A percentile compares a stretch with the other conserved stretches of the same genome.
phyloP scores from a whole-genome alignment of 2,329 filamentous ascomycete species.

The Aspergillus aculeatinus region DNA sequence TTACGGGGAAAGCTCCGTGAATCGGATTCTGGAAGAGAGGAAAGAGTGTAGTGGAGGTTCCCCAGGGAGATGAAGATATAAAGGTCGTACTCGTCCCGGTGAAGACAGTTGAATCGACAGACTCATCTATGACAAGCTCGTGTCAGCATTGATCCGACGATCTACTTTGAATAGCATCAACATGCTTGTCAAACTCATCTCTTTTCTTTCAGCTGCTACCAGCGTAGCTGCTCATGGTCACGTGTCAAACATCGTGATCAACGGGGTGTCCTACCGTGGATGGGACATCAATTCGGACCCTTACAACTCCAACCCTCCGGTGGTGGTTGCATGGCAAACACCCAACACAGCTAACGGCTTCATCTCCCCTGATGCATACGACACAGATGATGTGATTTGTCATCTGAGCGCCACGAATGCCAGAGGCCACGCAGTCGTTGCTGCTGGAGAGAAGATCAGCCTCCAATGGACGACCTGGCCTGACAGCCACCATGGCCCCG shows the following conservation, averaged over 20 bases:
- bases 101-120: neutral
- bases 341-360: slow-evolving; percentile 53
- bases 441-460: slow-evolving; percentile 57
- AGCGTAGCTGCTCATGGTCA: slow-evolving; percentile 14
- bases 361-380: slow-evolving; percentile 45
- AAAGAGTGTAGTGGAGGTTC: neutral
- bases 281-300: slow-evolving; percentile 32
- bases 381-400: slow-evolving; percentile 55
- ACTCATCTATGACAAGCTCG: neutral
- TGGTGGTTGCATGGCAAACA: slow-evolving; percentile 54
- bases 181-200: neutral
- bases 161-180: neutral
- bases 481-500: slow-evolving; percentile 59
- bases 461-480: slow-evolving; percentile 66
- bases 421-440: slow-evolving; percentile 51
- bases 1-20: neutral
- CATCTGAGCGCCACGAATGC: slow-evolving; percentile 56
- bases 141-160: neutral
- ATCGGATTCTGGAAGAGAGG: neutral
- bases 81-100: neutral
- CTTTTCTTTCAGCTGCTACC: neutral
- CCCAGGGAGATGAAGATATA: neutral
- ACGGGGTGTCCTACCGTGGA: slow-evolving; percentile 20
- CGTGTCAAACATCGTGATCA: slow-evolving; percentile 21
- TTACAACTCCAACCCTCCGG: slow-evolving; percentile 35